These are phyloP conservation scores for Pharus latifolius DNA, from an alignment of 176 grass and related monocot genomes.

Conservation along the genomic window DNA sequence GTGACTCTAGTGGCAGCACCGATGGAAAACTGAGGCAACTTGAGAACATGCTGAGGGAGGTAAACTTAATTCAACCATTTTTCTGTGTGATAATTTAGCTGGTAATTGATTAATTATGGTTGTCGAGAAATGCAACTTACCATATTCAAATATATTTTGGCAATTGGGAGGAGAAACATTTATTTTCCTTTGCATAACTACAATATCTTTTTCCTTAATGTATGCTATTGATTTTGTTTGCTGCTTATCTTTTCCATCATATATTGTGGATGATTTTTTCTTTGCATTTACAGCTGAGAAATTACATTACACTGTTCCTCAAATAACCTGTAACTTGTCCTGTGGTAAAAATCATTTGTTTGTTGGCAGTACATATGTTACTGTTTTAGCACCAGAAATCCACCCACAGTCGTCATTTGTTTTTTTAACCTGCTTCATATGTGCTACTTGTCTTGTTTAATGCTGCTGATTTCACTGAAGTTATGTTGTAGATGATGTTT, in stretches of 20 bases:
- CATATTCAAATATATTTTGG: not conserved
- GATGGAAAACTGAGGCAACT: conserved; percentile 85
- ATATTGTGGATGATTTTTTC: not conserved
- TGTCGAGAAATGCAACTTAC: not conserved
- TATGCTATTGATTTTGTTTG: not conserved
- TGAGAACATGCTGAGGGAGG: conserved; percentile 90
- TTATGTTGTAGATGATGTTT: too few relatives aligned
- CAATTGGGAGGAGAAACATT: not conserved
- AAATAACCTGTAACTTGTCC: not conserved
- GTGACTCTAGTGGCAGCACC: conserved; percentile 61
- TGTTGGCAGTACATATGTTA: not conserved
- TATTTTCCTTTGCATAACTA: not conserved
- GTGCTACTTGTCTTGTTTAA: not conserved
- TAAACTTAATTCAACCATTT: conserved; percentile 3
- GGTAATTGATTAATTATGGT: not conserved
- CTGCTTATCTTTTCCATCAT: not conserved
- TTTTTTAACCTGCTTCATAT: not conserved
- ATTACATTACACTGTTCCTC: too few relatives aligned
- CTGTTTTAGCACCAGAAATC: not conserved
- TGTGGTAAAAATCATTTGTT: not conserved
- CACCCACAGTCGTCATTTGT: not conserved
- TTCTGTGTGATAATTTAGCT: not conserved
- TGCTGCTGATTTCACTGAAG: not conserved
- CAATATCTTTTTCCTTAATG: not conserved
- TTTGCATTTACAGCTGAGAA: not conserved